Evolutionary conservation across 2,329 filamentous ascomycete species (phyloP).

Genomic region (Pseudocercospora vitis): DNA sequence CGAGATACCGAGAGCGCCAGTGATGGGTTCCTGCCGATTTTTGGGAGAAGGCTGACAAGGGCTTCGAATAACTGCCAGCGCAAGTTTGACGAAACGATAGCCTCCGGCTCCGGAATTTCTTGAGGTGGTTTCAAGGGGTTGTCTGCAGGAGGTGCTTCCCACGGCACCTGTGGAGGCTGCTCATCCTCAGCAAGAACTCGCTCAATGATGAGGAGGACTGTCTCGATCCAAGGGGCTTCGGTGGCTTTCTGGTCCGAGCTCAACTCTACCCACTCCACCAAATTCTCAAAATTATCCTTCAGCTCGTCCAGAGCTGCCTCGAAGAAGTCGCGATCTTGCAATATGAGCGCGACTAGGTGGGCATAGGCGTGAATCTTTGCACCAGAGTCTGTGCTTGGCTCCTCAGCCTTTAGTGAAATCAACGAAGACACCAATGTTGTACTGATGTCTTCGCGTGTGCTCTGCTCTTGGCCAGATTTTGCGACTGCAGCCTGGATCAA

Average conservation of each 20-base stretch:
- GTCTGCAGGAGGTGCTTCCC: constrained; percentile 55
- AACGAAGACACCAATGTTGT: constrained; percentile 81
- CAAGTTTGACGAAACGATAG: constrained; percentile 63
- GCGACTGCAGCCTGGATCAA: constrained; percentile 72
- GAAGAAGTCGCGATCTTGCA: constrained; percentile 82
- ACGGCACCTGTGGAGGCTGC: constrained; percentile 71
- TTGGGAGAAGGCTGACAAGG: constrained; percentile 79
- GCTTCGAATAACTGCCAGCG: constrained; percentile 71
- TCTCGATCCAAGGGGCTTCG: constrained; percentile 87
- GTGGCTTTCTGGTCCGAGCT: constrained; percentile 66
- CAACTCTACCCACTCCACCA: constrained; percentile 77
- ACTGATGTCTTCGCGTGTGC: constrained; percentile 70
- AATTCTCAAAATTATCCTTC: constrained; percentile 71
- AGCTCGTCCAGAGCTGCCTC: constrained; percentile 70
- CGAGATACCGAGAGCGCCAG: constrained; percentile 81
- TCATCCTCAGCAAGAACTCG: constrained; percentile 86
- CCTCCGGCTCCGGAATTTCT: constrained; percentile 59
- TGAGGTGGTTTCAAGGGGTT: constrained; percentile 43
- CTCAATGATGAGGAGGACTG: constrained; percentile 86
- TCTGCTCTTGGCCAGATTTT: constrained; percentile 60
- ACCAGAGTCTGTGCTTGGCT: constrained; percentile 51
- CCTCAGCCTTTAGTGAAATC: constrained; percentile 63
- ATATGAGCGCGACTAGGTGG: constrained; percentile 81
- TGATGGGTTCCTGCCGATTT: constrained; percentile 81
- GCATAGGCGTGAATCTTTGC: constrained; percentile 86